Conservation (phyloP, 2,329 filamentous ascomycete genomes). For the Graphiopsis chlorocephala region DNA sequence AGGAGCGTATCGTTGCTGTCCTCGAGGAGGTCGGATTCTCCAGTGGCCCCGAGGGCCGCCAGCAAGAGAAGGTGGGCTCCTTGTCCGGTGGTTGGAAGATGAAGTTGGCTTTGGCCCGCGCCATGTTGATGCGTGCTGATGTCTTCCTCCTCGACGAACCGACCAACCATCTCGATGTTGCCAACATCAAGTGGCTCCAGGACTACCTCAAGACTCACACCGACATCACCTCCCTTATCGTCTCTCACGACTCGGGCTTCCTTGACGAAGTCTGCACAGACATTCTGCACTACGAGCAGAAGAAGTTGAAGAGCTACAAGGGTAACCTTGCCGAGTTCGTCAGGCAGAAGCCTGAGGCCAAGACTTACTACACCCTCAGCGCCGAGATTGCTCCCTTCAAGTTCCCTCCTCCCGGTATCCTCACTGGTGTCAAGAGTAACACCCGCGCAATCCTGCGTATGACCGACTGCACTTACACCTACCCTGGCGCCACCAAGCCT, state of each 20-base stretch:
- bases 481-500: conserved; percentile 83
- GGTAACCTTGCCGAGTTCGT: conserved; percentile 84
- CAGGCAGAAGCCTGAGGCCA: conserved; percentile 84
- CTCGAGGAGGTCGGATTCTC: conserved; percentile 93
- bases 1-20: conserved; percentile 77
- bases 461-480: conserved; percentile 87
- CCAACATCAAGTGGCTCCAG: conserved; percentile 93
- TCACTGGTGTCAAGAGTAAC: conserved; percentile 91
- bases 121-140: conserved; percentile 96
- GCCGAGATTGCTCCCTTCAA: conserved; percentile 90
- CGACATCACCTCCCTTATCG: conserved; percentile 95
- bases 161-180: conserved; percentile 96
- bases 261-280: conserved; percentile 96
- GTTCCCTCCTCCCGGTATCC: conserved; percentile 91
- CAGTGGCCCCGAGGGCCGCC: conserved; percentile 80
- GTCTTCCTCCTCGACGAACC: conserved; percentile 96
- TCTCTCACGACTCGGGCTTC: conserved; percentile 97
- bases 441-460: conserved; percentile 95
- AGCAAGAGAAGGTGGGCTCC: conserved; percentile 86
- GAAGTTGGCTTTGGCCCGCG: conserved; percentile 93
- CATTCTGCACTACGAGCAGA: conserved; percentile 98
- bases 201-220: conserved; percentile 94
- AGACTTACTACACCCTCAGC: conserved; percentile 96
- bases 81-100: conserved; percentile 99
- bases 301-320: conserved; percentile 87